Evolutionary conservation across 73 alveolate genomes (phyloP), one percentile per base, ranked within the genome.

Genomic region (Effrenium voratum): DNA sequence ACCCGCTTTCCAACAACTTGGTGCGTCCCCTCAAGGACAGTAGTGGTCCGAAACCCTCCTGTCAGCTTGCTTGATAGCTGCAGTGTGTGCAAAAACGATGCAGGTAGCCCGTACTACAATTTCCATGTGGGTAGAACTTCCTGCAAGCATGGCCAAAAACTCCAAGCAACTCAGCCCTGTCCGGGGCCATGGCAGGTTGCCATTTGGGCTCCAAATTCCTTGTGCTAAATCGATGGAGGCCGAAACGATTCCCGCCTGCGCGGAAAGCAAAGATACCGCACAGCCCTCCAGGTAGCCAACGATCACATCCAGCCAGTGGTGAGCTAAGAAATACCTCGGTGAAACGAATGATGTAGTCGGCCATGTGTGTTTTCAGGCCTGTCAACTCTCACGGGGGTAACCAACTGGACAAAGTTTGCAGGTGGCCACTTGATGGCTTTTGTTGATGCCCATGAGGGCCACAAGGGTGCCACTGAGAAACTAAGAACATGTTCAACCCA

Each of bases 251-350:
- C 26, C 63, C 26, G 63, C 8, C 63, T 52, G 63, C 63, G 63
- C 63, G 19, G 63, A 8, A 52, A 8, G 47, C 15, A 90, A 55
- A 13, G 97, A 90, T 1, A 90, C 97, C 6, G 86, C 76, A 34
- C 97, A 90, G 73, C 97, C 97, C 63, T 90, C 97, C 12, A 76
- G 87, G 28, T 90, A 90, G 1, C 87, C 97, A 1, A 87, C 97
- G 15, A 90, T 43, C 73, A 90, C 50, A 34, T 90, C 97, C 97
- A 90, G 86, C 97, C 97, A 90, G 63, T 90, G 97, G 80, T 90
- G 97, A 19, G 97, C 97, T 87, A 90, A 70, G 75, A 90, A 90
- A 68, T 90, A 90, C 97, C 97, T 82, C n/a, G n/a, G n/a, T n/a
- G n/a, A n/a, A n/a, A n/a, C n/a, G n/a, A n/a, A n/a, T n/a, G n/a